phyloP scores from a whole-genome alignment of 306 rosid species.

The Luffa aegyptiaca region DNA sequence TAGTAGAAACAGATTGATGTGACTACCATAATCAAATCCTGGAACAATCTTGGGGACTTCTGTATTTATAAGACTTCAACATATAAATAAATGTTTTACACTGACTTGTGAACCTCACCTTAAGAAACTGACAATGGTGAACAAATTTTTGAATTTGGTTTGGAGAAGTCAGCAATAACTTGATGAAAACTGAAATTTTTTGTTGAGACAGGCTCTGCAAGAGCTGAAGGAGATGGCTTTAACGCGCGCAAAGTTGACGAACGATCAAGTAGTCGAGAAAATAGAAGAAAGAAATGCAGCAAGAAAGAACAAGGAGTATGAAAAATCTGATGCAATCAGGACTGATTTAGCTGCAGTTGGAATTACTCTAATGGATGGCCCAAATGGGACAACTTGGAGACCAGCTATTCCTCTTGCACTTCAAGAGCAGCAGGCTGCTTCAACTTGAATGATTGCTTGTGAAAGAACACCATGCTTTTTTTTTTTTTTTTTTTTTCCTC shows the following conservation, averaged over 20 bases:
- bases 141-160: not conserved
- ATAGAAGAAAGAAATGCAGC: constrained; percentile 67
- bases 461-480: not conserved
- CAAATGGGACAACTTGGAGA: constrained; percentile 85
- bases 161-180: not conserved
- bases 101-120: not conserved
- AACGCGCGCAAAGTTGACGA: constrained; percentile 72
- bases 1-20: constrained; percentile 30
- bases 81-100: not conserved
- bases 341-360: constrained; percentile 66
- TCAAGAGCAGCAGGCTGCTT: constrained; percentile 42
- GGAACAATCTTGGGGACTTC: not conserved
- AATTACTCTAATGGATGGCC: constrained; percentile 83
- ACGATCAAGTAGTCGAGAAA: constrained; percentile 50
- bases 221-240: constrained; percentile 68
- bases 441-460: constrained; percentile 15
- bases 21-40: not conserved
- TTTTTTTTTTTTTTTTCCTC: not conserved
- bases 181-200: not conserved
- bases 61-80: not conserved
- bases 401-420: constrained; percentile 73
- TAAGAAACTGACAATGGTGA: not conserved
- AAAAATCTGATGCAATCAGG: constrained; percentile 70
- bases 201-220: constrained; percentile 49
- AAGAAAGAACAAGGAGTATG: constrained; percentile 64